Evolutionary conservation across 306 rosid genomes (phyloP).

Genomic region (Vigna unguiculata): DNA sequence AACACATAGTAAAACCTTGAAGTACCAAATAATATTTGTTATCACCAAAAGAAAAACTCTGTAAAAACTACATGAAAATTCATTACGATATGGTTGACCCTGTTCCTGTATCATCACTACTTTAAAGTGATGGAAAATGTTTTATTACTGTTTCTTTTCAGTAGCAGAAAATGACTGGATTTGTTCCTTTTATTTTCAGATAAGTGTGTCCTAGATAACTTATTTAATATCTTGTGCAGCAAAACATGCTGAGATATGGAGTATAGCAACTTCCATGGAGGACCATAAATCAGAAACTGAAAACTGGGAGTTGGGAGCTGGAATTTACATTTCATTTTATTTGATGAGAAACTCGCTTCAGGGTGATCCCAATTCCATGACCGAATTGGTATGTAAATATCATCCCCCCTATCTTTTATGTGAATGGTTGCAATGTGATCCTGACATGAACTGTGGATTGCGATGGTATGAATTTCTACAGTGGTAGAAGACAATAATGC

Average conservation of each 20-base stretch:
- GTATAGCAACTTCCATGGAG: conserved; percentile 85
- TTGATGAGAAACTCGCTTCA: conserved; percentile 74
- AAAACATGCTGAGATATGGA: conserved; percentile 82
- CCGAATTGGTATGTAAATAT: conserved; percentile 64
- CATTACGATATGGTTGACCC: neutral
- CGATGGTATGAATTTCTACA: conserved; percentile 14
- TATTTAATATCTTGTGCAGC: conserved; percentile 56
- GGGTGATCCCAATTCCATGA: conserved; percentile 63
- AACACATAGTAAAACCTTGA: too few relatives aligned
- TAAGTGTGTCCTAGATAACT: conserved; percentile 35
- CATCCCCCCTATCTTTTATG: conserved; percentile 13
- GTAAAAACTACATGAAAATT: neutral
- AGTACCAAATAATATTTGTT: neutral
- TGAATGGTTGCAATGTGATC: conserved; percentile 18
- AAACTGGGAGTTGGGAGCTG: conserved; percentile 98
- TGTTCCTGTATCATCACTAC: neutral
- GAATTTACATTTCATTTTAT: conserved; percentile 87
- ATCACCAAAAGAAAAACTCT: conserved; percentile 13
- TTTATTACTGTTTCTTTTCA: conserved; percentile 16
- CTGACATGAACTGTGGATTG: conserved; percentile 13
- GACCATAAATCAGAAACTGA: conserved; percentile 94
- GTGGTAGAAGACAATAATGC: conserved; percentile 28
- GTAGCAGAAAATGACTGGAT: conserved; percentile 22
- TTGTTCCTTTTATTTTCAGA: conserved; percentile 17
- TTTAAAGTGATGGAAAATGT: conserved; percentile 16